Conservation (phyloP, 148 eudicot genomes). For the Rhododendron griersonianum region DNA sequence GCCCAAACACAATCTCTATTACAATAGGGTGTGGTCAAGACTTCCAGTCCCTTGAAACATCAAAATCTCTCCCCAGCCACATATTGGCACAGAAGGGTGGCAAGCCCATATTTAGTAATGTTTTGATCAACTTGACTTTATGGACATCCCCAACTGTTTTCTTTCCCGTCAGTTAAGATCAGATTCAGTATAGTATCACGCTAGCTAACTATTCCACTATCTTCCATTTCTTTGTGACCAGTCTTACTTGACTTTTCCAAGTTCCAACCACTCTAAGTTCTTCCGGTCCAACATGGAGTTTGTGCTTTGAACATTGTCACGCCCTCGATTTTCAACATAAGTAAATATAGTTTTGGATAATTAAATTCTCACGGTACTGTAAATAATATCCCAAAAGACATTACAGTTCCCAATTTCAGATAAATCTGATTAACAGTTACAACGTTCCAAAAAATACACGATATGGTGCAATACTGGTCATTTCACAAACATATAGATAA, state of each 20-base stretch:
- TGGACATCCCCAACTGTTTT: neutral
- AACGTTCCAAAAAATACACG: no score
- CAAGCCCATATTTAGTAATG: neutral
- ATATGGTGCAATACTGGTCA: no score
- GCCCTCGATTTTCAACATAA: no score
- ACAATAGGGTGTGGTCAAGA: neutral
- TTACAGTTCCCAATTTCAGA: no score
- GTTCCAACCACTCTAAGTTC: neutral
- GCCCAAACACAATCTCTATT: neutral
- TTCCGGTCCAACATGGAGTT: neutral
- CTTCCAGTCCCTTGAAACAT: neutral
- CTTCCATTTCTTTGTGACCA: neutral
- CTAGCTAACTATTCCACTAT: neutral
- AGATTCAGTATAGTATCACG: neutral
- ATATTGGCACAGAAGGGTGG: neutral
- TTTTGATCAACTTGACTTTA: neutral
- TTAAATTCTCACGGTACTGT: no score
- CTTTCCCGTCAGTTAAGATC: neutral
- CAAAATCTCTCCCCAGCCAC: neutral
- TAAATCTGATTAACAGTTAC: no score
- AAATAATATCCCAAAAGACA: no score
- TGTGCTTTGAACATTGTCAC: neutral
- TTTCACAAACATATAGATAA: no score
- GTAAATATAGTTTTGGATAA: no score
- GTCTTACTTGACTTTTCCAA: neutral